phyloP scores from a whole-genome alignment of 2,329 filamentous ascomycete species.

The Akanthomyces lecanii region DNA sequence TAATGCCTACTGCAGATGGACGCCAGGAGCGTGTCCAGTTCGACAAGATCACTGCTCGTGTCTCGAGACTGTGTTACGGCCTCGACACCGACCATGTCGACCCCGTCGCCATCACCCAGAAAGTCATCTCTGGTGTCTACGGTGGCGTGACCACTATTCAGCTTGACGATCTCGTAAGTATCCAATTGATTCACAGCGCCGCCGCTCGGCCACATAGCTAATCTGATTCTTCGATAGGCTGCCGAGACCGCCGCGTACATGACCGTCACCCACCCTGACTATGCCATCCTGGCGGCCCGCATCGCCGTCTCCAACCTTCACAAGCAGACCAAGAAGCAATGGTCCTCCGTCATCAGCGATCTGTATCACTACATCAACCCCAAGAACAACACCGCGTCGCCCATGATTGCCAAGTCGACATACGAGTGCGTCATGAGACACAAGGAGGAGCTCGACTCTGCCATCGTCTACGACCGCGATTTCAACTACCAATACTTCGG shows the following conservation, averaged over 20 bases:
- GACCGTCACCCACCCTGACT: constrained; percentile 98
- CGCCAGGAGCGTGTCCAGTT: constrained; percentile 99
- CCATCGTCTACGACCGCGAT: constrained; percentile 97
- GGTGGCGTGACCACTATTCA: constrained; percentile 96
- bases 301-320: constrained; percentile 99
- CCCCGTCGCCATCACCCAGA: constrained; percentile 96
- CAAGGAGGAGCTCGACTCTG: constrained; percentile 95
- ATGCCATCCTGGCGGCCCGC: constrained; percentile 94
- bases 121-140: constrained; percentile 99
- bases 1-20: constrained; percentile 64
- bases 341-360: constrained; percentile 90
- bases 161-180: constrained; percentile 87
- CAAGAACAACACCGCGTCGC: constrained; percentile 75
- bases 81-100: constrained; percentile 94
- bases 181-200: background rate
- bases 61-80: constrained; percentile 95
- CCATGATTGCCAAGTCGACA: constrained; percentile 90
- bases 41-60: constrained; percentile 99
- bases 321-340: constrained; percentile 99
- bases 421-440: constrained; percentile 95
- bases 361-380: constrained; percentile 96
- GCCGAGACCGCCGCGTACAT: constrained; percentile 99
- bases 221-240: constrained; percentile 56
- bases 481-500: constrained; percentile 99
- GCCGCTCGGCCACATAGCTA: background rate